A percentile compares a stretch with the other conserved stretches of the same genome.
Evolutionary conservation across 495 filamentous ascomycete genomes (phyloP).

Genomic region (Penicillium simplicissimum): DNA sequence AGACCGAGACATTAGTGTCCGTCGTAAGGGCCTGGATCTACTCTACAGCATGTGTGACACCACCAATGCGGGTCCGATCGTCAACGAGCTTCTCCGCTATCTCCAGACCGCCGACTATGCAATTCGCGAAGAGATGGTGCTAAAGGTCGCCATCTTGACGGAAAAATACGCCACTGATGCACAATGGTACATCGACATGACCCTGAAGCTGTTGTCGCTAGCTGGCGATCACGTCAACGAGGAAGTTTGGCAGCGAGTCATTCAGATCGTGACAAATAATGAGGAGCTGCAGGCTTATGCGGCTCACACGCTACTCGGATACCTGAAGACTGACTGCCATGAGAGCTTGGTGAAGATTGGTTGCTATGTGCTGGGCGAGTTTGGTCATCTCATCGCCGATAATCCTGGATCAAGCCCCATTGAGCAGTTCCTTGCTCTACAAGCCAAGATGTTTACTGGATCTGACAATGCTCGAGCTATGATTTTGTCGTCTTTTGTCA

Average conservation of each 20-base stretch:
- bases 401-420: conserved; percentile 91
- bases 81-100: conserved; percentile 90
- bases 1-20: conserved; percentile 95
- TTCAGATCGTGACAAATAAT: conserved; percentile 99
- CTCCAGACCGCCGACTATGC: conserved; percentile 96
- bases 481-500: conserved; percentile 91
- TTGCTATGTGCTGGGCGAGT: conserved; percentile 92
- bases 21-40: conserved; percentile 91
- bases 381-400: conserved; percentile 97
- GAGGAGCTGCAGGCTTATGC: conserved; percentile 97
- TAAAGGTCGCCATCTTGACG: conserved; percentile 97
- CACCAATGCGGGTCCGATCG: conserved; percentile 87
- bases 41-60: conserved; percentile 99
- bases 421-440: conserved; percentile 93
- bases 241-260: conserved; percentile 98
- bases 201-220: conserved; percentile 89
- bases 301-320: conserved; percentile 84
- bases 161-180: conserved; percentile 98
- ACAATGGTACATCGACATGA: conserved; percentile 99
- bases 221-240: conserved; percentile 99
- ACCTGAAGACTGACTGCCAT: conserved; percentile 90
- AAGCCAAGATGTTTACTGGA: conserved; percentile 84
- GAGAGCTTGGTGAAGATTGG: conserved; percentile 98
- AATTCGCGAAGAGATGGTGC: conserved; percentile 97
- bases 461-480: conserved; percentile 89